Evolutionary conservation across 495 filamentous ascomycete species (phyloP).

Genomic region (Achaetomiella virescens): DNA sequence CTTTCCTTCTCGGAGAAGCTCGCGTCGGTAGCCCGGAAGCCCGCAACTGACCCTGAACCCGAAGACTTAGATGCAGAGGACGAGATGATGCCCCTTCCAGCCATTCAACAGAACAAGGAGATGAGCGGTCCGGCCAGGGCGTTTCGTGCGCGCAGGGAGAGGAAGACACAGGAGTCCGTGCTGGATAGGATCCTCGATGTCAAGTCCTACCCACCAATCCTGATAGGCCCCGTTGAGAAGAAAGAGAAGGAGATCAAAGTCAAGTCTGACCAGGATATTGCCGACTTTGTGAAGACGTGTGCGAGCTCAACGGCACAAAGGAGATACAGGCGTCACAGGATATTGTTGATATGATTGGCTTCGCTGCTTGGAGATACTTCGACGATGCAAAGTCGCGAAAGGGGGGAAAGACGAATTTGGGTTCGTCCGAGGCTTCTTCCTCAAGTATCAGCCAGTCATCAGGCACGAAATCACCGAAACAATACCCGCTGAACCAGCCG

Average conservation of each 20-base stretch:
- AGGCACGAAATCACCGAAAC: not conserved
- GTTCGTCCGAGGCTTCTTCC: not conserved
- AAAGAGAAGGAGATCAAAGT: slow-evolving; percentile 23
- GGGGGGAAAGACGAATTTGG: slow-evolving; percentile 7
- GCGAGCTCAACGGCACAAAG: slow-evolving; percentile 26
- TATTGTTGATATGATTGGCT: slow-evolving; percentile 36
- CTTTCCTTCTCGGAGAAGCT: slow-evolving; percentile 52
- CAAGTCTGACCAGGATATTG: slow-evolving; percentile 32
- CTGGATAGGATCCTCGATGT: slow-evolving; percentile 51
- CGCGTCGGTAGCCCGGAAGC: slow-evolving; percentile 47
- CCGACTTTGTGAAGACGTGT: slow-evolving; percentile 34
- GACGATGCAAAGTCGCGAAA: slow-evolving; percentile 23
- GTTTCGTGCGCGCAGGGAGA: slow-evolving; percentile 43
- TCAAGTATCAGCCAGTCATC: not conserved
- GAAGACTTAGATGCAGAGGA: slow-evolving; percentile 52
- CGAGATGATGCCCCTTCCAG: slow-evolving; percentile 30
- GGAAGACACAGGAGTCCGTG: slow-evolving; percentile 48
- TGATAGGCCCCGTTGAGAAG: slow-evolving; percentile 23
- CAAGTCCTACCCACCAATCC: slow-evolving; percentile 26
- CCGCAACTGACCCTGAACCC: slow-evolving; percentile 38
- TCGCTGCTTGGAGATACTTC: slow-evolving; percentile 41
- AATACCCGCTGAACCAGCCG: not conserved
- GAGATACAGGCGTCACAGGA: slow-evolving; percentile 29
- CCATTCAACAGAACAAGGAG: slow-evolving; percentile 23
- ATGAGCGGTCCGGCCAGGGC: slow-evolving; percentile 32